phyloP scores from a whole-genome alignment of 1,139 yeast species.

The Geotrichum australiense region DNA sequence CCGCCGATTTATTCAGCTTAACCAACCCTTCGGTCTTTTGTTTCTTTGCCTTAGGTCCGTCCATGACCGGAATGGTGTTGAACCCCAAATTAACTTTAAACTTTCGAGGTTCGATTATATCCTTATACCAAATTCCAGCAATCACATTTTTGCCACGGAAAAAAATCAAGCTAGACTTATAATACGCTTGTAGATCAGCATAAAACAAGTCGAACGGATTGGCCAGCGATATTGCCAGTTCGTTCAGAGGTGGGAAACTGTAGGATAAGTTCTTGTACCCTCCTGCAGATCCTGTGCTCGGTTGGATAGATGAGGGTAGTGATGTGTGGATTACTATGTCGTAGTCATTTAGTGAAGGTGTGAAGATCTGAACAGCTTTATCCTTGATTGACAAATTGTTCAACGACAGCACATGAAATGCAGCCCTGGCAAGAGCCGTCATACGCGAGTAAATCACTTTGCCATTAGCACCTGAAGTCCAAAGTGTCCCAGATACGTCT shows the following conservation, averaged over 20 bases:
- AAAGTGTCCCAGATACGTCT: slow-evolving; percentile 76
- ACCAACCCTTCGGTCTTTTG: slow-evolving; percentile 6
- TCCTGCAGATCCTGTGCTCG: slow-evolving; percentile 45
- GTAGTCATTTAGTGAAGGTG: slow-evolving; percentile 77
- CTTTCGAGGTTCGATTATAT: slow-evolving; percentile 44
- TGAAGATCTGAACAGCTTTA: slow-evolving; percentile 51
- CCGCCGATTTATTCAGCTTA: slow-evolving; percentile 63
- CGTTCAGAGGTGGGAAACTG: slow-evolving; percentile 23
- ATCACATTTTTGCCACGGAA: slow-evolving; percentile 50
- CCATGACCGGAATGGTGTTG: slow-evolving; percentile 58
- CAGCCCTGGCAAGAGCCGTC: slow-evolving; percentile 80
- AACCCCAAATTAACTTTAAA: slow-evolving; percentile 77
- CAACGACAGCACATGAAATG: slow-evolving; percentile 45
- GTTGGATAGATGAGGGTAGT: slow-evolving; percentile 21
- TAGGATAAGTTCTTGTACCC: slow-evolving; percentile 56
- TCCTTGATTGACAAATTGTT: slow-evolving; percentile 38
- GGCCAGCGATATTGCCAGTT: slow-evolving; percentile 17
- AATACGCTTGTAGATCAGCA: slow-evolving; percentile 30
- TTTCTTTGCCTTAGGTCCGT: slow-evolving; percentile 16
- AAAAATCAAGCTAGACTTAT: slow-evolving; percentile 47
- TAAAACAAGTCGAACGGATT: slow-evolving; percentile 27
- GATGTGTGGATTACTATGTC: slow-evolving; percentile 60
- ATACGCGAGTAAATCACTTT: slow-evolving; percentile 67
- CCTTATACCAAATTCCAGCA: slow-evolving; percentile 76
- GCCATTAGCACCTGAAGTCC: slow-evolving; percentile 59